Evolutionary conservation across 2,329 filamentous ascomycete species (phyloP), one percentile per base, ranked within the genome.

Genomic region (Hypoxylon sp.): DNA sequence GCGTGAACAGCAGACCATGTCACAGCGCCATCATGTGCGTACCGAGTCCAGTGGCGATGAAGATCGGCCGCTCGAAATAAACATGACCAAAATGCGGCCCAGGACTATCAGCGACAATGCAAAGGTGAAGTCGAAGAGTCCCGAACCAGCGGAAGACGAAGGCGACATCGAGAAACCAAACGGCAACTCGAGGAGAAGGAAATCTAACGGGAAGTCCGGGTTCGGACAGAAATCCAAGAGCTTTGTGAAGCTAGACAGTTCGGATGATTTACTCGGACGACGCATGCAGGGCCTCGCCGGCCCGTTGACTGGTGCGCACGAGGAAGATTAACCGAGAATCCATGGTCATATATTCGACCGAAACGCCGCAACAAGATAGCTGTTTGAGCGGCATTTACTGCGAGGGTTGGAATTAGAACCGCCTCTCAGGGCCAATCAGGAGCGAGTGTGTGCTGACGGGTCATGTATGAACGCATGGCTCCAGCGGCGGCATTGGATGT

Each of bases 51-150:
- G 89, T 9, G 92, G 89, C 0, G 93, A 96, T 32, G 93, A 97
- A 68, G 93, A 96, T 54, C 80, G 83, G 18, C 92, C 93, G 2
- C 78, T 97, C 8, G 94, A 97, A 78, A 97, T 97, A 82, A 89
- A 85, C 71, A 87, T 90, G 82, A 85, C 84, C 11, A 81, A 80
- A 66, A 73, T 80, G 64, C 78, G 77, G 33, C 74, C 80, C 8
- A 75, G 80, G 7, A 75, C 79, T 11, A 72, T 73, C 51, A 70
- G 66, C 56, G 68, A 72, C 30, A 67, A 51, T 12, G 24, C 42
- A 0, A 64, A 63, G 50, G 33, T 40, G 56, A 71, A 70, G 48
- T 44, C 50, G n/a, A 67, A 70, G 61, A 59, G 65, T 38, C 45
- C 68, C n/a, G 65, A 68, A 9, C 54, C n/a, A 24, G 16, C 57